Base-by-base conservation (phyloP, 139 green algal species). In the Mesotaenium endlicherianum region DNA sequence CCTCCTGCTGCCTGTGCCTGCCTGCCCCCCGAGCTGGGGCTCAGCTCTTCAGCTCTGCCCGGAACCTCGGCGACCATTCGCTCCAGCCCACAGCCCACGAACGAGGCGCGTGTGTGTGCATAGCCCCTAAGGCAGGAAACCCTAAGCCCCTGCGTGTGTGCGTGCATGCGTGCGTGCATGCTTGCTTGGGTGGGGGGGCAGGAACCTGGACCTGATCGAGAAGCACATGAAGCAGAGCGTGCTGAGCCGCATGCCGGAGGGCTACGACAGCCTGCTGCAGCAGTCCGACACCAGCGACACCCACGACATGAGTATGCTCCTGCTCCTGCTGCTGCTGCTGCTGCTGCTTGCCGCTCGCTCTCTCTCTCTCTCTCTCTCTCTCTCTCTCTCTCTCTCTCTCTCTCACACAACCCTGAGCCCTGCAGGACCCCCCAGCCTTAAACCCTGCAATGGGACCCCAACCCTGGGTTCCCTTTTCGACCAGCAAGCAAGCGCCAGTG, bases 261-360 rank as follows among this genome's bases (percentile, higher is more conserved):
- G 16, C 14, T 75, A 58, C 40, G 17, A 44, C 40, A 58, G 14
- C 36, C 14, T 75, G 14, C 34, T 75, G 14, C 11, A 75, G 31
- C 71, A 80, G 30, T 80, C 71, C 17, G 40, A 80, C 11, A 79
- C 43, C 16, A 80, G 47, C 71, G 71, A 74, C 11, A 16, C 11
- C 11, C 40, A 75, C 40, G 71, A 80, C 40, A 80, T 80, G 71
- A 75, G 64, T 75, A 43, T 26, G 40, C 34, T 75, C 40, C 40
- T 75, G 26, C 53, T 64, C 53, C 26, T 64, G 20, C 26, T 26
- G 20, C 20, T 64, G 20, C 26, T 64, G 20, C 26, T 64, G 53
- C 26, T 20, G 26, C 26, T 26, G 53, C 53, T 34, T 64, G 20
- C 26, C 53, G 26, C 26, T 64, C 53, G 26, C 53, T 64, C 53